phyloP scores from a whole-genome alignment of 202 grass and related monocot species.

The Cymbopogon flexuosus region DNA sequence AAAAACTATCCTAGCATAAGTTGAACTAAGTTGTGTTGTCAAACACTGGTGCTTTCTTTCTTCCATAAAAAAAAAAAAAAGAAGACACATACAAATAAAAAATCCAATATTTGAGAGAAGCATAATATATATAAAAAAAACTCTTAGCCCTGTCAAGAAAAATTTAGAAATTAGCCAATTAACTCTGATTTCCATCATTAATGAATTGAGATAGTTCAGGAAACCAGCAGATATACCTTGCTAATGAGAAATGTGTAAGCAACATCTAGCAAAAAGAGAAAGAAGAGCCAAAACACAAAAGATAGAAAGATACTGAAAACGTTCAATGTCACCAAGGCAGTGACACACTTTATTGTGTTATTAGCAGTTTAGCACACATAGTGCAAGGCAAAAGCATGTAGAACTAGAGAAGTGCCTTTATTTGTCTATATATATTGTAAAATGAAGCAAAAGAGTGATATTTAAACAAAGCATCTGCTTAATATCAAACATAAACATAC shows the following conservation, averaged over 20 bases:
- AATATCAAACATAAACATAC: slow-evolving; percentile 35
- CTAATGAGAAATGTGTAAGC: background rate
- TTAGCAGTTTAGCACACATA: background rate
- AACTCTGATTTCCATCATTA: background rate
- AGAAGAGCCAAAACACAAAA: background rate
- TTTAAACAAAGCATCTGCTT: background rate
- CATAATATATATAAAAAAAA: background rate
- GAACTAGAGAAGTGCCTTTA: background rate
- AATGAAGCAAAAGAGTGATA: background rate
- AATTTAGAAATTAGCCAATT: background rate
- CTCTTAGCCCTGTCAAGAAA: background rate
- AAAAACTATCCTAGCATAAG: background rate
- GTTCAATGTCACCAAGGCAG: background rate
- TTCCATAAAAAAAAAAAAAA: background rate
- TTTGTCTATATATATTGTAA: background rate
- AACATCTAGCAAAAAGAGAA: background rate
- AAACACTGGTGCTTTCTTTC: background rate
- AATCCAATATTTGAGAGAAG: background rate
- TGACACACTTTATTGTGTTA: background rate
- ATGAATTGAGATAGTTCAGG: background rate
- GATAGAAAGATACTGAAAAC: background rate
- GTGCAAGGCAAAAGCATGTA: background rate
- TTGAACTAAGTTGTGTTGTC: background rate
- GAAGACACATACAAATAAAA: background rate
- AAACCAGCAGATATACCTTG: background rate